Conservation (phyloP, 768 basidiomycete species). For the Amyloporia xantha region DNA sequence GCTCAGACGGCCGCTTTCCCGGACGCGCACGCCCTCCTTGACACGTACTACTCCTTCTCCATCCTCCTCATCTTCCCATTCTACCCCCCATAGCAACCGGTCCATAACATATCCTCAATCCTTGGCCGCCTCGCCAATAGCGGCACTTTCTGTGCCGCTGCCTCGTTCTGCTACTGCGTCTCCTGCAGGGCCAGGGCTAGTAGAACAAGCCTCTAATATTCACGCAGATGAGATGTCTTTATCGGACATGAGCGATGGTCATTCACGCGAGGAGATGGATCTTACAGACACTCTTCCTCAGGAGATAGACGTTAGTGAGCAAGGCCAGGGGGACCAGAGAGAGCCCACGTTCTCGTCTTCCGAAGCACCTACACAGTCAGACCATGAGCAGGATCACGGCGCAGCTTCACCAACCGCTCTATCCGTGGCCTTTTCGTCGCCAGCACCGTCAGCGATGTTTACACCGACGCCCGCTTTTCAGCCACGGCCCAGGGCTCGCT, state of each 20-base stretch:
- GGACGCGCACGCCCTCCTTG: conserved; percentile 30
- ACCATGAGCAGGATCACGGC: conserved; percentile 23
- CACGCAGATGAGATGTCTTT: not conserved
- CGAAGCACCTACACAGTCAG: conserved; percentile 24
- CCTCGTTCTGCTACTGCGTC: conserved; percentile 23
- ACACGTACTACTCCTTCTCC: conserved; percentile 25
- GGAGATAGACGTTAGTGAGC: not conserved
- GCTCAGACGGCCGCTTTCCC: conserved; percentile 22
- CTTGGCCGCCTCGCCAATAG: conserved; percentile 32
- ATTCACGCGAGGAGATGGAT: conserved; percentile 6
- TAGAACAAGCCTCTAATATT: conserved; percentile 14
- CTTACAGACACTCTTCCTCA: conserved; percentile 1
- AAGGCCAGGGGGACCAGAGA: conserved; percentile 8
- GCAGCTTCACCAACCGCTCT: conserved; percentile 23
- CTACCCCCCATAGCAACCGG: conserved; percentile 38
- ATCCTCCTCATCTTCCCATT: conserved; percentile 22
- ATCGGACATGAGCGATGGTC: not conserved
- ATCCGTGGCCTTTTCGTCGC: conserved; percentile 45
- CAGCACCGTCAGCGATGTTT: conserved; percentile 47
- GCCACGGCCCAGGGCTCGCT: conserved; percentile 55
- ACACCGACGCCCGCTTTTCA: conserved; percentile 68
- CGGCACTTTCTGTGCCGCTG: conserved; percentile 42
- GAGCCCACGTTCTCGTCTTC: conserved; percentile 70
- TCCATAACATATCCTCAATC: conserved; percentile 36
- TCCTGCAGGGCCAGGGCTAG: conserved; percentile 9